phyloP scores from a whole-genome alignment of 1,284 basidiomycete genomes.

The Xerocomus nothofagi region DNA sequence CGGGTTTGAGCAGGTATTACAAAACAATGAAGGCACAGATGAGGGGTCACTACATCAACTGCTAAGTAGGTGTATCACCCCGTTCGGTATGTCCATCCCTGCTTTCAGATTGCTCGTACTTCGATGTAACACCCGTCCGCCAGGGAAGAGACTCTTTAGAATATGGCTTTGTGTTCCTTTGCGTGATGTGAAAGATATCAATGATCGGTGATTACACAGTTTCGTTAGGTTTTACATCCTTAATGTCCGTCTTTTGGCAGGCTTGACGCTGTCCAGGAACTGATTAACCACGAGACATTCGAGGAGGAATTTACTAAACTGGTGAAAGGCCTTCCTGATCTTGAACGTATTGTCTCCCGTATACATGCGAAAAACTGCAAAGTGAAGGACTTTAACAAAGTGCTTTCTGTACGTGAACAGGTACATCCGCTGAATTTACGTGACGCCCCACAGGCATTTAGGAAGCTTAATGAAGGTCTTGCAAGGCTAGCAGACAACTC shows the following conservation, averaged over 20 bases:
- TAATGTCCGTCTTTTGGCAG: constrained; percentile 41
- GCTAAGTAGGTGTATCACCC: constrained; percentile 83
- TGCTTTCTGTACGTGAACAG: constrained; percentile 59
- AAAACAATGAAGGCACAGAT: constrained; percentile 89
- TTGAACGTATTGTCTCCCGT: constrained; percentile 91
- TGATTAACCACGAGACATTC: constrained; percentile 77
- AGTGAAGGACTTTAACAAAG: constrained; percentile 83
- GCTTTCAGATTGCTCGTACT: constrained; percentile 6
- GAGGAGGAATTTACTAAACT: constrained; percentile 72
- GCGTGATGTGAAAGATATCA: constrained; percentile 78
- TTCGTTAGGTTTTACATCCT: constrained; percentile 10
- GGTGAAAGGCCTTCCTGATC: constrained; percentile 83
- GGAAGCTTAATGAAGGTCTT: constrained; percentile 68
- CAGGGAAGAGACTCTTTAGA: constrained; percentile 89
- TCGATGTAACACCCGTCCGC: constrained; percentile 12
- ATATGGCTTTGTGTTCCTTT: constrained; percentile 94
- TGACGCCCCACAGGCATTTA: constrained; percentile 61
- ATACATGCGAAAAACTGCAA: constrained; percentile 90
- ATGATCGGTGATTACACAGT: constrained; percentile 62
- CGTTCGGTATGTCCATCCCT: constrained; percentile 65
- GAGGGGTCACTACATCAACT: constrained; percentile 86
- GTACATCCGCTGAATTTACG: neutral
- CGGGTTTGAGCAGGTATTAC: constrained; percentile 57
- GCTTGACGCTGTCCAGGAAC: constrained; percentile 88
- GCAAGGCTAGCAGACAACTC: constrained; percentile 62